phyloP scores from a whole-genome alignment of 2,329 filamentous ascomycete species.

The Mycosphaerella arachidis region DNA sequence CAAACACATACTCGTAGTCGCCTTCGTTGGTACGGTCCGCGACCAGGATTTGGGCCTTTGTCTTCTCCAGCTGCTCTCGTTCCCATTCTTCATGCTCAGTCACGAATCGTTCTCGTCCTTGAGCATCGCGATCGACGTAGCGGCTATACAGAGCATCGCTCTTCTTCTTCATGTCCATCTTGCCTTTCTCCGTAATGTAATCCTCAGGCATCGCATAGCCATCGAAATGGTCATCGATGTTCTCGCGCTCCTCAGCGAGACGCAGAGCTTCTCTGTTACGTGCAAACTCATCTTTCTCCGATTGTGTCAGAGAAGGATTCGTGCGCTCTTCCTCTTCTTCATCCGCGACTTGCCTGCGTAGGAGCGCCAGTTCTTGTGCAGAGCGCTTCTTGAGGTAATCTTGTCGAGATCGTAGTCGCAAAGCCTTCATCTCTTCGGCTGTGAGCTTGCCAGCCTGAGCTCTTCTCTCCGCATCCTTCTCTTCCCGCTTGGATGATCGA shows the following conservation, averaged over 20 bases:
- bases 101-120: constrained; percentile 81
- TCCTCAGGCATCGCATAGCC: constrained; percentile 92
- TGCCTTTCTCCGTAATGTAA: constrained; percentile 90
- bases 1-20: constrained; percentile 90
- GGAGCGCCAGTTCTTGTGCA: constrained; percentile 74
- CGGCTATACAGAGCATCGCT: constrained; percentile 85
- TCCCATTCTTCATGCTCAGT: constrained; percentile 98
- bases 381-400: constrained; percentile 93
- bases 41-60: constrained; percentile 76
- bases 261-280: constrained; percentile 68
- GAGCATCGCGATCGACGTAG: constrained; percentile 81
- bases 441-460: constrained; percentile 61
- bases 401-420: constrained; percentile 79
- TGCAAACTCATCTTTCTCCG: constrained; percentile 81
- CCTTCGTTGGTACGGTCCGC: constrained; percentile 71
- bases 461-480: constrained; percentile 54
- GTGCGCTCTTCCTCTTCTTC: constrained; percentile 73
- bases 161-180: constrained; percentile 81
- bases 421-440: constrained; percentile 68
- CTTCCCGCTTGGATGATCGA: constrained; percentile 40
- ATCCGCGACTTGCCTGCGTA: constrained; percentile 85
- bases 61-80: constrained; percentile 78
- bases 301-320: constrained; percentile 67
- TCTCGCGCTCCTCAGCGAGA: constrained; percentile 65
- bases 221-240: constrained; percentile 86